Base-by-base conservation (phyloP, 441 rosid species). In the Macaranga tanarius region DNA sequence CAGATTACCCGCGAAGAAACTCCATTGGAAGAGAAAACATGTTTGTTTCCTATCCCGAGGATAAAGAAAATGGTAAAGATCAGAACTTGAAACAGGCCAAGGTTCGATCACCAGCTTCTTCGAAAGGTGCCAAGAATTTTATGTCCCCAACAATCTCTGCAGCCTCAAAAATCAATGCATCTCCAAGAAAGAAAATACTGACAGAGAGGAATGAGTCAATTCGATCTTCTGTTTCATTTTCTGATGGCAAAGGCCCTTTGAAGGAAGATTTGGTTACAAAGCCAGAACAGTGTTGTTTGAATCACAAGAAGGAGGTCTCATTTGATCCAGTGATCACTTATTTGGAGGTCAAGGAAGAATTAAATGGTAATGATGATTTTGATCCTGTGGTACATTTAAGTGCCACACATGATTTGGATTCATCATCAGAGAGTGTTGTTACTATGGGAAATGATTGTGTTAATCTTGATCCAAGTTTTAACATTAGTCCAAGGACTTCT, bases 121-220 rank as follows among this genome's bases (percentile, higher is more conserved):
- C 79, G 7, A 90, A 81, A 76, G 75, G 84, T 60, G 58, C 81
- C 15, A 92, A 87, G 84, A 81, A 92, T 74, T 95, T 95, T 82
- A 95, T 92, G 97, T 91, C 96, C 23, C 97, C 96, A 1, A 92
- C 97, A 2, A 90, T 91, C 45, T 91, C 97, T 61, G 96, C 97
- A 0, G 90, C 86, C 62, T 92, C 97, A 1, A 92, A 89, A 84
- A 67, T 89, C 75, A 82, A 77, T 71, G 71, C 94, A 55, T 91
- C 98, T 4, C 96, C 93, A 11, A 91, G 86, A 84, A 95, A 89
- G 90, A 88, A 81, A 70, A 72, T 91, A 19, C 86, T 95, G 79
- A 76, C 79, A 1, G 97, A 92, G 40, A 88, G 83, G 75, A 90
- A 90, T 44, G 89, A 86, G 73, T 65, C 81, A 4, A 75, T 72